Evolutionary conservation across 1,284 basidiomycete species (phyloP).

Genomic region (Filobasidium uniguttulatum): DNA sequence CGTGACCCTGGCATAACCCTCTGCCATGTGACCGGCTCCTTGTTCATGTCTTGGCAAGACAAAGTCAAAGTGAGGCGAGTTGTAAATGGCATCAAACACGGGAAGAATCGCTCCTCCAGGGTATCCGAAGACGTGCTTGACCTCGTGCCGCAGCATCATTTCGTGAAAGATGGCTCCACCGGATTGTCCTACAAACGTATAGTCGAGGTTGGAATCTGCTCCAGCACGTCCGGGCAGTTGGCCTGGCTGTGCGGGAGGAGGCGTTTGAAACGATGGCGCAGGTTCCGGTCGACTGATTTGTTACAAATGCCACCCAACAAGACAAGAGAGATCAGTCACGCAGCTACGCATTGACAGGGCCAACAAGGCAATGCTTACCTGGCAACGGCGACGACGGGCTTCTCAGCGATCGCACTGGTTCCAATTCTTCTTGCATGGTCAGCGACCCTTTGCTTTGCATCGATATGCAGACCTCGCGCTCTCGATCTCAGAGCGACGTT

Average conservation of each 20-base stretch:
- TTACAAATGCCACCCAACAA: not conserved
- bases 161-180: conserved; percentile 98
- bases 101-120: conserved; percentile 95
- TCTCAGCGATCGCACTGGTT: conserved; percentile 46
- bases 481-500: too few species aligned
- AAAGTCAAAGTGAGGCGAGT: conserved; percentile 90
- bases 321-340: not conserved
- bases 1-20: conserved; percentile 93
- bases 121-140: conserved; percentile 96
- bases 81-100: conserved; percentile 97
- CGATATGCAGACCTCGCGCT: too few species aligned
- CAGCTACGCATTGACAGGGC: not conserved
- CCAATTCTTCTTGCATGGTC: conserved; percentile 55
- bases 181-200: conserved; percentile 71
- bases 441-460: conserved; percentile 46
- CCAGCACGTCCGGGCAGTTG: conserved; percentile 14
- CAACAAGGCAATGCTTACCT: not conserved
- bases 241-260: conserved; percentile 25
- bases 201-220: conserved; percentile 8
- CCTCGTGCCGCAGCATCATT: conserved; percentile 95
- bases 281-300: conserved; percentile 24
- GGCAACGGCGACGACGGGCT: conserved; percentile 45
- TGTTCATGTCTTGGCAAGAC: conserved; percentile 93
- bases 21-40: conserved; percentile 97
- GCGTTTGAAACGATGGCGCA: conserved; percentile 33